Evolutionary conservation across 305 asterid species (phyloP).

Genomic region (Plantago lanceolata): DNA sequence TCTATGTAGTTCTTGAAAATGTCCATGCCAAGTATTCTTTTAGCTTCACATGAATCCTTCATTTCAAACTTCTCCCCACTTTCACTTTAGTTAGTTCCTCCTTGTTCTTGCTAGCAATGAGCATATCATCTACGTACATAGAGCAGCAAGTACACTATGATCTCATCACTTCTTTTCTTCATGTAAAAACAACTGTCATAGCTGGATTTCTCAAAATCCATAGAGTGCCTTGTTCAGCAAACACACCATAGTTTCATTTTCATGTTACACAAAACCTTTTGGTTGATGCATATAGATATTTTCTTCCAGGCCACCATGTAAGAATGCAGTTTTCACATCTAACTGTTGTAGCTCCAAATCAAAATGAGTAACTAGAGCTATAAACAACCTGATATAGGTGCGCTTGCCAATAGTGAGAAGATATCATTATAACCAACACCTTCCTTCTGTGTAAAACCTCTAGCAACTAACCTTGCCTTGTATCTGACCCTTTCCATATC

Average conservation of each 20-base stretch:
- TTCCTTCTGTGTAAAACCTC: neutral
- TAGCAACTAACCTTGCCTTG: neutral
- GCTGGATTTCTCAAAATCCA: neutral
- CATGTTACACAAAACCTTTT: neutral
- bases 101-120: neutral
- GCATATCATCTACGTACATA: conserved; percentile 13
- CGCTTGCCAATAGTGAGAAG: neutral
- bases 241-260: neutral
- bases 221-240: neutral
- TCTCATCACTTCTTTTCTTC: neutral
- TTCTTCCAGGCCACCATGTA: neutral
- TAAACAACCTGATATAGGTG: neutral
- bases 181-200: neutral
- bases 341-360: neutral
- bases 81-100: neutral
- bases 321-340: neutral
- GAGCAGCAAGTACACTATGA: neutral
- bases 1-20: neutral
- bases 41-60: conserved; percentile 2
- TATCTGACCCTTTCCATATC: neutral
- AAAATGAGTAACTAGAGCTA: neutral
- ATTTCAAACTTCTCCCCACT: neutral
- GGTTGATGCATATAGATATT: neutral
- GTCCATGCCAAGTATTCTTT: neutral
- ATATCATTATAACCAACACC: neutral